Evolutionary conservation across 2,329 filamentous ascomycete species (phyloP), one percentile per base, ranked within the genome.

Genomic region (Lasiodiplodia gonubiensis): DNA sequence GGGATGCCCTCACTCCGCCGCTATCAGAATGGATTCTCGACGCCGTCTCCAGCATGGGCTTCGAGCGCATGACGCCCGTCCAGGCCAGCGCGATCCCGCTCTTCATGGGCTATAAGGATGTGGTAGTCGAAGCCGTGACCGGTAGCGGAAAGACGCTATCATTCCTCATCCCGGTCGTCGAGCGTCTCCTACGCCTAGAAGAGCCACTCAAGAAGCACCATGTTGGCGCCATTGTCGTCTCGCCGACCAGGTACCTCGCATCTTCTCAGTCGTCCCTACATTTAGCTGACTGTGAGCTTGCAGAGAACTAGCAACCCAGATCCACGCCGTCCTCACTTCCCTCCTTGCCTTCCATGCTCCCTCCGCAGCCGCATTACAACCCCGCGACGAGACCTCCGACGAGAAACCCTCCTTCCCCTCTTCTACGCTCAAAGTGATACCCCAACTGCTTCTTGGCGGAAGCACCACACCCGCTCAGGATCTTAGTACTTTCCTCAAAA

Each of bases 71-170:
- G 86, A 97, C 94, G 3, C 94, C 94, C 0, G 94, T 97, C n/a
- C 94, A 98, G 81, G 92, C 94, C 53, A 94, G 93, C 68, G 91
- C 92, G 4, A 91, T 97, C 71, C 93, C 93, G 14, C 86, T 97
- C 63, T 95, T 97, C 76, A 89, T 94, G 80, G 90, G 89, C 63
- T 92, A 97, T 77, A 97, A 96, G 75, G 93, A 97, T 79, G 92
- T 97, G 4, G 93, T 97, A 0, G 93, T 97, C 6, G 93, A 97
- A 85, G 93, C 93, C 37, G 93, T 97, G 4, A 97, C 93, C 2
- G 93, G 94, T 14, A 95, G 92, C 78, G 93, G 93, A 69, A 97
- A 97, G 81, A 97, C 93, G 0, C 83, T 97, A 35, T 87, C 92
- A 1, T 99, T 94, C 74, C 81, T 96, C 39, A 89, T 97, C 55